Evolutionary conservation across 148 eudicot species (phyloP).

Genomic region (Amaranthus hypochondriacus): DNA sequence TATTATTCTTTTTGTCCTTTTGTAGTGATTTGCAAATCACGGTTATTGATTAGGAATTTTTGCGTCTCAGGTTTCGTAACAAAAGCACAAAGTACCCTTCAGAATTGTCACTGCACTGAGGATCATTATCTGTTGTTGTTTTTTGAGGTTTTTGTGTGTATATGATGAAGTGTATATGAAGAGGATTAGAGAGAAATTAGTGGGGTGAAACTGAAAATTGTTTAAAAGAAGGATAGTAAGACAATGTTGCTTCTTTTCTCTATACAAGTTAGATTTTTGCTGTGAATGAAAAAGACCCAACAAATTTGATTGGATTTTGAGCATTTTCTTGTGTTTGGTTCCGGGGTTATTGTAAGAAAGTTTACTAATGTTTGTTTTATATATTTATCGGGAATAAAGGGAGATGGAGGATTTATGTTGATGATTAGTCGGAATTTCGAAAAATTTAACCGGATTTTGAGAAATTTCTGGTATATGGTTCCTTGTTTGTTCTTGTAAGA

Average conservation of each 20-base stretch:
- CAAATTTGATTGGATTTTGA: background rate
- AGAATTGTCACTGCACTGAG: slow-evolving; percentile 21
- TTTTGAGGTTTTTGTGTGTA: slow-evolving; percentile 23
- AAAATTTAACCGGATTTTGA: too few relatives aligned
- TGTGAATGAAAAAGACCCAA: background rate
- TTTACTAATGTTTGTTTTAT: too few relatives aligned
- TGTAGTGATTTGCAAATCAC: too few relatives aligned
- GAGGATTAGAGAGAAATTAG: slow-evolving; percentile 1
- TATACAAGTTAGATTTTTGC: slow-evolving; percentile 1
- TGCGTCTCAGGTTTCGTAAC: slow-evolving; percentile 10
- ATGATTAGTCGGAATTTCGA: too few relatives aligned
- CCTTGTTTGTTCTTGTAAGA: too few relatives aligned
- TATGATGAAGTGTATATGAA: slow-evolving; percentile 19
- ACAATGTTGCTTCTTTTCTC: background rate
- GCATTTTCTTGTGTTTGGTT: background rate
- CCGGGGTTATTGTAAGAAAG: background rate
- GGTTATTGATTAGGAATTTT: too few relatives aligned
- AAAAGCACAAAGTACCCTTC: slow-evolving; percentile 25
- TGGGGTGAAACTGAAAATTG: slow-evolving; percentile 1
- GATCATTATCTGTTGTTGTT: slow-evolving; percentile 8
- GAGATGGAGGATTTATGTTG: too few relatives aligned
- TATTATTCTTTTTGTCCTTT: too few relatives aligned
- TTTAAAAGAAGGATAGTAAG: background rate
- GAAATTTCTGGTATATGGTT: too few relatives aligned
- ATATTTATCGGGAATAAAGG: too few relatives aligned